These are phyloP conservation scores for Pestalotiopsis sp. DNA, from an alignment of 2,329 filamentous ascomycete species.

Conservation along the genomic window DNA sequence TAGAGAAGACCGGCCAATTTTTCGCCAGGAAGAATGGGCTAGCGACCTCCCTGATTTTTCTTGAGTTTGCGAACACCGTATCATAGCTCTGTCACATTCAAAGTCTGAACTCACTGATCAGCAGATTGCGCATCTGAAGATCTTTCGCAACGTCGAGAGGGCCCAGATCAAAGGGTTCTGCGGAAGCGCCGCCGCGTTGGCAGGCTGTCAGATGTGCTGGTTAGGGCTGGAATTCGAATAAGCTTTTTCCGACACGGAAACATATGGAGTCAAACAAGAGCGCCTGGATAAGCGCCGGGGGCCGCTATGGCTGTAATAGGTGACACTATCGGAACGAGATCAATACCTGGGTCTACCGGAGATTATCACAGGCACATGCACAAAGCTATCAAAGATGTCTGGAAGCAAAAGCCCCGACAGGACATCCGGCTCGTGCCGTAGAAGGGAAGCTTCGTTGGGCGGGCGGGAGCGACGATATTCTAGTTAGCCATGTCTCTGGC, in stretches of 20 bases:
- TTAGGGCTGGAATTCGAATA: background rate
- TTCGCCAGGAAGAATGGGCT: too few relatives aligned
- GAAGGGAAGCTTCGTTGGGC: background rate
- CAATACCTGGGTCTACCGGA: background rate
- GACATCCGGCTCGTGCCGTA: background rate
- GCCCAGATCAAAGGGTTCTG: background rate
- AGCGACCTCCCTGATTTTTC: too few relatives aligned
- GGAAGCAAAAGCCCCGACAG: background rate
- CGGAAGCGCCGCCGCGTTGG: background rate
- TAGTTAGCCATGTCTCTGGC: background rate
- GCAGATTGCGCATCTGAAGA: too few relatives aligned
- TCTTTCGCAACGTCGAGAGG: too few relatives aligned
- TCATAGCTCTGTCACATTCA: too few relatives aligned
- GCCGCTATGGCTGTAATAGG: background rate
- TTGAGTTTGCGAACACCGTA: too few relatives aligned
- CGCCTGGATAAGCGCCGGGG: background rate
- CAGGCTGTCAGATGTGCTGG: background rate
- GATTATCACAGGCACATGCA: background rate
- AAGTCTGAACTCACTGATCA: too few relatives aligned
- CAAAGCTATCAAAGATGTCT: too few relatives aligned
- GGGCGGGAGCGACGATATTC: background rate
- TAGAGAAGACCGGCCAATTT: too few relatives aligned
- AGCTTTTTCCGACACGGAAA: background rate
- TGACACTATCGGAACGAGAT: background rate
- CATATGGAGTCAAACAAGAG: background rate